These are phyloP conservation scores for Postia placenta DNA, from an alignment of 768 basidiomycete genomes.

Conservation along the genomic window DNA sequence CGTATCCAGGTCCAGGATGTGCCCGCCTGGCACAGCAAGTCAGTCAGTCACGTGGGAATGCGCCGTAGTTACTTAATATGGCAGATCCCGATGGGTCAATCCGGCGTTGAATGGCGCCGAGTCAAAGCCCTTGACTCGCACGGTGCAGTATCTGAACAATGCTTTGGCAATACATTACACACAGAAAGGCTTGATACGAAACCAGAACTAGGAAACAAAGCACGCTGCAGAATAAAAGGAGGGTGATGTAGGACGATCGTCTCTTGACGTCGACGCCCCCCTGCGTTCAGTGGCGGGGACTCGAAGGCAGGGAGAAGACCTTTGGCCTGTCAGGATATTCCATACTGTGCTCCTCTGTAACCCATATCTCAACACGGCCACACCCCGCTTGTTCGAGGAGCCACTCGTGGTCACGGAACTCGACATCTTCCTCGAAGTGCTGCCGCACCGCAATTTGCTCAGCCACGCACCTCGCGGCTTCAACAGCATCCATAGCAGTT, in stretches of 20 bases:
- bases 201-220: no score
- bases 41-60: no score
- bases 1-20: neutral
- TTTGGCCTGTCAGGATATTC: neutral
- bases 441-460: neutral
- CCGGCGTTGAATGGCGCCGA: no score
- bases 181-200: no score
- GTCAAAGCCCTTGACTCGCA: no score
- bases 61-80: neutral
- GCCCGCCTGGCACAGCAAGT: neutral
- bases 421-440: conserved; percentile 13
- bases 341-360: conserved; percentile 4
- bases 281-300: neutral
- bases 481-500: neutral
- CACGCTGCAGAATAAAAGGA: no score
- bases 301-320: neutral
- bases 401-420: conserved; percentile 9
- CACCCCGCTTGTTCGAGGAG: conserved; percentile 7
- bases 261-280: neutral
- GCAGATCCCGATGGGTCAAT: neutral
- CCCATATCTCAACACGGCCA: conserved; percentile 9
- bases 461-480: neutral
- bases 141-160: no score
- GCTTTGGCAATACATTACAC: no score
- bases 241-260: no score